Percentiles rank a stretch among this genome's conserved stretches.
phyloP scores from a whole-genome alignment of 2,329 filamentous ascomycete species.

The Huntiella savannae region DNA sequence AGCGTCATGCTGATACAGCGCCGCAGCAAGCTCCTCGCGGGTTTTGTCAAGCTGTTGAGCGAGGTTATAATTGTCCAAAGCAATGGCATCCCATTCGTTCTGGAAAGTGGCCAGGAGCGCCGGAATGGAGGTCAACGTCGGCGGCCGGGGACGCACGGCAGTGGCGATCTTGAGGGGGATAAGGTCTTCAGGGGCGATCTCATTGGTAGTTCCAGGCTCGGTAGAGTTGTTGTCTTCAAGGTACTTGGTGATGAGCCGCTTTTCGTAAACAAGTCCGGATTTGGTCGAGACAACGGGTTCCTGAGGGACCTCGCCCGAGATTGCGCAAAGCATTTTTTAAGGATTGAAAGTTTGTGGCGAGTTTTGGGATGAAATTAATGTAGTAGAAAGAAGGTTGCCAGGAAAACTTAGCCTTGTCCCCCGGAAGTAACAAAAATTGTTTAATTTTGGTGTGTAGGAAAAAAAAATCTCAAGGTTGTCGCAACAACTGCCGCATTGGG shows the following conservation, averaged over 20 bases:
- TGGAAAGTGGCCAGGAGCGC: constrained; percentile 88
- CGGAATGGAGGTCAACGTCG: constrained; percentile 87
- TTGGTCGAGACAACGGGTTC: constrained; percentile 89
- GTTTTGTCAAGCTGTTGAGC: constrained; percentile 80
- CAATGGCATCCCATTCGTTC: constrained; percentile 92
- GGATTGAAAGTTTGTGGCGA: constrained; percentile 1
- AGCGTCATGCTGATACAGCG: constrained; percentile 92
- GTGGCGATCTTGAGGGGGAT: constrained; percentile 69
- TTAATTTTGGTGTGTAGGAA: no score
- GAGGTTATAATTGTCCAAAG: constrained; percentile 78
- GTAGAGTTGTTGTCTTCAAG: constrained; percentile 75
- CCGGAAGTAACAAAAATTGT: no score
- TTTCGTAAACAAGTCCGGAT: constrained; percentile 86
- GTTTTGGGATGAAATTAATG: no score
- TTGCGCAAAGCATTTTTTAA: constrained; percentile 30
- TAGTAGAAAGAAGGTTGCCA: no score
- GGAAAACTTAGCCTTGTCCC: no score
- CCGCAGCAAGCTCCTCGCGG: constrained; percentile 79
- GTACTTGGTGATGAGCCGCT: constrained; percentile 84
- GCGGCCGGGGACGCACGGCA: constrained; percentile 73
- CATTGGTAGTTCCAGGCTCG: constrained; percentile 76
- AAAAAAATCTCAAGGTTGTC: background rate
- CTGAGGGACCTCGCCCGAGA: constrained; percentile 91
- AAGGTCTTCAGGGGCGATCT: constrained; percentile 66
- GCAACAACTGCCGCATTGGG: background rate